These are phyloP conservation scores for Penicillium sp. DNA, from an alignment of 2,329 filamentous ascomycete genomes.

Conservation along the genomic window DNA sequence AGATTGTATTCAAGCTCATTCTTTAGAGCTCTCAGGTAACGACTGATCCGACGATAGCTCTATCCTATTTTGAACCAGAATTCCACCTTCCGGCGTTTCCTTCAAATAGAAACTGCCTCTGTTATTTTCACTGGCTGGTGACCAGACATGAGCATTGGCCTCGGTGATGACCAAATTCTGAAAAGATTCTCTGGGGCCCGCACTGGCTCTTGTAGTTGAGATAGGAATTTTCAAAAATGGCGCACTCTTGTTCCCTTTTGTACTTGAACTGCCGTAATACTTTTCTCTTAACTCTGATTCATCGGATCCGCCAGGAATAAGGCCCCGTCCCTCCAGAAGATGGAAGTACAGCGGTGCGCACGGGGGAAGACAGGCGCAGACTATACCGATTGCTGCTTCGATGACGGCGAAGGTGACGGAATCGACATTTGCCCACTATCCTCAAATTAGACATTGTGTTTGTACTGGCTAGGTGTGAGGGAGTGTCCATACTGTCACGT, in stretches of 20 bases:
- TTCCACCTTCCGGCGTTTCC: not conserved
- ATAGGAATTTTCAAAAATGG: not conserved
- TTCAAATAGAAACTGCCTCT: not conserved
- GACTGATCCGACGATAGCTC: not conserved
- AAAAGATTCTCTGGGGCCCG: not conserved
- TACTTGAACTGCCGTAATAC: not conserved
- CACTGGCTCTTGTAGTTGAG: not conserved
- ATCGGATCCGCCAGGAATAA: not conserved
- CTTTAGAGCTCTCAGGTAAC: not conserved
- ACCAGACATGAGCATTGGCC: not conserved
- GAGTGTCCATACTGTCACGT: not conserved
- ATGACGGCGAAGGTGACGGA: not conserved
- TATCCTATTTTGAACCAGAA: not conserved
- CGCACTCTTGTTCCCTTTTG: not conserved
- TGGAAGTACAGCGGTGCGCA: not conserved
- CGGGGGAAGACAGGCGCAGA: not conserved
- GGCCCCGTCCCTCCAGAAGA: not conserved
- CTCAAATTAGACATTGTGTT: not conserved
- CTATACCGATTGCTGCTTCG: not conserved
- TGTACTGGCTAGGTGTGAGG: not conserved
- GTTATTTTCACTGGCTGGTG: not conserved
- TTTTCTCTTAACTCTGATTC: not conserved
- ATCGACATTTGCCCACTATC: constrained; percentile 1
- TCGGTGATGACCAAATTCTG: not conserved
- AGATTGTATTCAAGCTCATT: not conserved